Base-by-base conservation (phyloP, 2,329 filamentous ascomycete species). In the Fusarium nelsonii region DNA sequence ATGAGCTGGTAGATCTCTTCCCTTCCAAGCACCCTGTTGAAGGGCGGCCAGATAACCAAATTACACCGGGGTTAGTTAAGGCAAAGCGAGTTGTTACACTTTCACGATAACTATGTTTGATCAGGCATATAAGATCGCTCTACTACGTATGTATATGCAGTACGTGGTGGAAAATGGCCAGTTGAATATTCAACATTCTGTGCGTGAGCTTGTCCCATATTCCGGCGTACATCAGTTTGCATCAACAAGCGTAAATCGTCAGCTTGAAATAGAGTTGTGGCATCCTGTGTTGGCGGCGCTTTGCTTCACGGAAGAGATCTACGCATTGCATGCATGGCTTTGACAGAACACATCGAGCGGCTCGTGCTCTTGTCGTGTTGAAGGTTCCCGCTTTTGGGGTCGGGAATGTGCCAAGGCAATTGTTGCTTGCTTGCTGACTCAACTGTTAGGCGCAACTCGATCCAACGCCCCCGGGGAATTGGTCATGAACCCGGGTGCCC, bases 321-420 rank as follows among this genome's bases (percentile, higher is more conserved):
- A 23, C 37, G 40, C n/a, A 37, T 50, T 43, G 40, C 18, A 37
- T 50, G 44, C 18, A 30, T 50, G 52, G 41, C 41, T 34, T 23
- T 68, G 62, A 53, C 62, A 68, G 53, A 39, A 70, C 33, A 70
- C 39, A 32, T 55, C 59, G 37, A 34, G 49, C 39, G 68, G 70
- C 60, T 62, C 44, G 66, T 68, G 52, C 55, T 40, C 44, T 52
- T 52, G 32, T 49, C 39, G 56, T 45, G 56, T 58, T 60, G 33
- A 48, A 45, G 44, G 44, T 43, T 54, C 32, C 50, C 36, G 44
- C 52, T 53, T 58, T 28, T 46, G 41, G 34, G 26, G 50, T 50
- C 20, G 55, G 69, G 71, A 71, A 73, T 73, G 71, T 65, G 61
- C 51, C 57, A 72, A 70, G 66, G 46, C 20, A 43, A 57, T 48